Conservation (phyloP, 148 eudicot genomes). For the Amaranthus palmeri region DNA sequence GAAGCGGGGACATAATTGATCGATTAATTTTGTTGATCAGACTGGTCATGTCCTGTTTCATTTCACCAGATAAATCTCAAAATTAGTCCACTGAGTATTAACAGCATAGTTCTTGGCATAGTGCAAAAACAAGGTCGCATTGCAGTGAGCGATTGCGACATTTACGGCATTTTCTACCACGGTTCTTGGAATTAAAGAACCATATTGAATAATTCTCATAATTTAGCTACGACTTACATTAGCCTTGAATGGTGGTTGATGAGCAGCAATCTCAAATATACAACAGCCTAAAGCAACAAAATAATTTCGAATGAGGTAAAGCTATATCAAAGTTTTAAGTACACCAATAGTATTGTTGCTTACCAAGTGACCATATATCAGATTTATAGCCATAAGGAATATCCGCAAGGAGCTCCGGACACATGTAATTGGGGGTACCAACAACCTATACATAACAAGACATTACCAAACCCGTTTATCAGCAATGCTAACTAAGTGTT, state of each 20-base stretch:
- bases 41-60: slow-evolving; percentile 72
- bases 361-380: slow-evolving; percentile 95
- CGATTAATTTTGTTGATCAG: slow-evolving; percentile 87
- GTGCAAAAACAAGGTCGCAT: no score
- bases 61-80: not conserved
- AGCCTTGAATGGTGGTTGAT: slow-evolving; percentile 88
- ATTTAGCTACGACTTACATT: slow-evolving; percentile 46
- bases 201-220: not conserved
- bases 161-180: no score
- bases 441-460: slow-evolving; percentile 41
- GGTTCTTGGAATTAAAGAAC: not conserved
- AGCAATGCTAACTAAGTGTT: not conserved
- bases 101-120: no score
- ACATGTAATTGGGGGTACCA: slow-evolving; percentile 85
- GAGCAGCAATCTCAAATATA: slow-evolving; percentile 94
- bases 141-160: no score
- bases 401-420: slow-evolving; percentile 83
- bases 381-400: slow-evolving; percentile 92
- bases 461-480: slow-evolving; percentile 6
- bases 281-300: slow-evolving; percentile 63
- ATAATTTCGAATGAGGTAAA: not conserved
- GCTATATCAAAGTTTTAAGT: not conserved
- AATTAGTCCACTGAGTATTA: not conserved
- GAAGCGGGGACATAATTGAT: slow-evolving; percentile 71
- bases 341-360: slow-evolving; percentile 14